A percentile compares a stretch with the other conserved stretches of the same genome.
Evolutionary conservation across 129 eudicot species (phyloP).

Genomic region (Artemisia argyi): DNA sequence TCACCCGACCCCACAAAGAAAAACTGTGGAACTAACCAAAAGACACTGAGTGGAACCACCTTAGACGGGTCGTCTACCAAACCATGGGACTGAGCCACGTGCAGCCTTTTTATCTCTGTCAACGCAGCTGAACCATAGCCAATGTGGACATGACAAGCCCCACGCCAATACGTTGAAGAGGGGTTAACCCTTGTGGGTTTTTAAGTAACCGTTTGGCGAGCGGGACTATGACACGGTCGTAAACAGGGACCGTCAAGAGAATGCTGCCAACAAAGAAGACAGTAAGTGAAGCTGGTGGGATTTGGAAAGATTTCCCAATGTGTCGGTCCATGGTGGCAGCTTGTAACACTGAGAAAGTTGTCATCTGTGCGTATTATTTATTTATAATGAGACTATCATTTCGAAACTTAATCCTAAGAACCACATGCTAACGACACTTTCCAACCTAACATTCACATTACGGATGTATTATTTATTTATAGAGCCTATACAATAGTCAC

Average conservation of each 20-base stretch:
- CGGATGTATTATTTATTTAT: no score
- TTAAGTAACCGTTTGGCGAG: conserved; percentile 34
- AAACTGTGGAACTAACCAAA: conserved; percentile 80
- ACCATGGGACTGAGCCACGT: conserved; percentile 40
- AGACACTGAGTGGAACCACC: conserved; percentile 57
- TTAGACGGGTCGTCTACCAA: conserved; percentile 34
- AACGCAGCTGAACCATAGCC: conserved; percentile 76
- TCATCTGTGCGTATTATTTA: conserved; percentile 91
- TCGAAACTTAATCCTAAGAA: no score
- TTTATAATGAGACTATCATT: no score
- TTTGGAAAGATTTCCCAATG: conserved; percentile 58
- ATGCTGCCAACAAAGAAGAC: conserved; percentile 72
- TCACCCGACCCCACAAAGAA: conserved; percentile 76
- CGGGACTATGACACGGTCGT: conserved; percentile 63
- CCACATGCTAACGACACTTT: no score
- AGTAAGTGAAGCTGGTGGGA: conserved; percentile 78
- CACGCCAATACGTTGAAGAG: conserved; percentile 67
- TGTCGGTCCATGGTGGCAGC: conserved; percentile 87
- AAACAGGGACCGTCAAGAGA: conserved; percentile 67
- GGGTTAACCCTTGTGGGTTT: conserved; percentile 74
- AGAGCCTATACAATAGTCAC: no score
- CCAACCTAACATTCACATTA: no score
- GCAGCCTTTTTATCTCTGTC: conserved; percentile 56
- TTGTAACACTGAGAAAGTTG: conserved; percentile 79
- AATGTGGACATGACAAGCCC: conserved; percentile 58